Conservation (phyloP, 108 stramenopile genomes). For the Seminavis robusta region DNA sequence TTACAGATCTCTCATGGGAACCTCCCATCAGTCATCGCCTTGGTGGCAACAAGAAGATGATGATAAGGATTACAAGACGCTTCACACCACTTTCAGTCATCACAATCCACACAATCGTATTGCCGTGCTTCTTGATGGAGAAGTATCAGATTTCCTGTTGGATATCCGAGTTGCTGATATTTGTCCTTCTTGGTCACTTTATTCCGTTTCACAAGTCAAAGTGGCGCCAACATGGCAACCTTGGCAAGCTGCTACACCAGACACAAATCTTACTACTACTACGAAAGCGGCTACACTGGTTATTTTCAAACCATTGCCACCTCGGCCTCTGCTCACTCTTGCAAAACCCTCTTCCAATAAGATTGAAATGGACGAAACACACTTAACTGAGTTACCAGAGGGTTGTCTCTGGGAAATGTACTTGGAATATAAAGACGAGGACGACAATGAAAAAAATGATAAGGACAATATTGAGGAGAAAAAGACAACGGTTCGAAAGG, state of each 20-base stretch:
- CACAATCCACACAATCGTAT: constrained; percentile 1
- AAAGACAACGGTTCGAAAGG: neutral
- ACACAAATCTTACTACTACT: neutral
- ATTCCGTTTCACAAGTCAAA: constrained; percentile 5
- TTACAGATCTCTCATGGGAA: constrained; percentile 26
- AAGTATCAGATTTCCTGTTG: constrained; percentile 5
- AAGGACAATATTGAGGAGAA: constrained; percentile 3
- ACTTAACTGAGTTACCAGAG: neutral
- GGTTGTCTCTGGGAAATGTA: constrained; percentile 71
- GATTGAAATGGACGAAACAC: neutral
- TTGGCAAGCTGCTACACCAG: neutral
- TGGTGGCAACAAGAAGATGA: constrained; percentile 16
- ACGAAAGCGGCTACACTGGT: constrained; percentile 18
- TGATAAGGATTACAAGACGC: neutral
- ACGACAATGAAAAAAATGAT: constrained; percentile 16
- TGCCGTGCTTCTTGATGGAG: neutral
- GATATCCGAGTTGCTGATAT: constrained; percentile 48
- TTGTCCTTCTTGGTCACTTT: constrained; percentile 45
- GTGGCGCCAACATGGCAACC: neutral
- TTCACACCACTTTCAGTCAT: neutral
- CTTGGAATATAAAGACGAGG: constrained; percentile 14
- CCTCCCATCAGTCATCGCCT: constrained; percentile 28
- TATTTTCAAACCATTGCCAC: constrained; percentile 26
- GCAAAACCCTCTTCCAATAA: constrained; percentile 10
- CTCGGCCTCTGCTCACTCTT: constrained; percentile 5